phyloP scores from a whole-genome alignment of 2,329 filamentous ascomycete species.

The Grosmannia penicillata region DNA sequence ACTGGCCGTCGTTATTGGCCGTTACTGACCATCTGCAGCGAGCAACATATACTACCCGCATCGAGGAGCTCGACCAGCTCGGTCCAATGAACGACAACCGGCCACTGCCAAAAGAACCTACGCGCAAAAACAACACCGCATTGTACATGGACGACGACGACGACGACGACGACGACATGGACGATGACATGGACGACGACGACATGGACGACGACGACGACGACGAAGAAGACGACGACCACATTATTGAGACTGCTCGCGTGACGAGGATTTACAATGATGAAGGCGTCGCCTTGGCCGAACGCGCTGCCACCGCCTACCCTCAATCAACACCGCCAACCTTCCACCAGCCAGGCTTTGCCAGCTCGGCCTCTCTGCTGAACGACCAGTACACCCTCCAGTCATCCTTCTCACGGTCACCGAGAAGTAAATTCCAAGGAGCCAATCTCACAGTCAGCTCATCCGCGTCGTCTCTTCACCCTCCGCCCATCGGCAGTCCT shows the following conservation, averaged over 20 bases:
- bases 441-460: slow-evolving; percentile 14
- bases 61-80: slow-evolving; percentile 70
- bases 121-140: slow-evolving; percentile 29
- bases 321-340: slow-evolving; percentile 11
- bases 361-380: slow-evolving; percentile 14
- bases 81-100: slow-evolving; percentile 50
- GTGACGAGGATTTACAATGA: slow-evolving; percentile 35
- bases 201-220: slow-evolving; percentile 6
- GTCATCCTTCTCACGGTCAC: slow-evolving; percentile 38
- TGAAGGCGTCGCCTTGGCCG: too few relatives aligned
- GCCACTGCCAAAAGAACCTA: slow-evolving; percentile 56
- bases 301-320: too few relatives aligned
- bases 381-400: slow-evolving; percentile 26
- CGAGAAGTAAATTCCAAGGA: slow-evolving; percentile 21
- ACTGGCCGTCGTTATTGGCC: too few relatives aligned
- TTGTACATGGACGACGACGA: slow-evolving; percentile 9
- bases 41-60: slow-evolving; percentile 78
- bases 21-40: slow-evolving; percentile 35
- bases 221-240: slow-evolving; percentile 26
- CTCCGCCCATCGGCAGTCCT: slow-evolving; percentile 29
- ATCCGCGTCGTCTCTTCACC: slow-evolving; percentile 21
- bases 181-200: slow-evolving; percentile 15
- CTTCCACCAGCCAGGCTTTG: slow-evolving; percentile 13
- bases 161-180: slow-evolving; percentile 15
- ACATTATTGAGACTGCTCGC: slow-evolving; percentile 36